Base-by-base conservation (phyloP, 305 asterid genomes). In the Nicotiana rustica region DNA sequence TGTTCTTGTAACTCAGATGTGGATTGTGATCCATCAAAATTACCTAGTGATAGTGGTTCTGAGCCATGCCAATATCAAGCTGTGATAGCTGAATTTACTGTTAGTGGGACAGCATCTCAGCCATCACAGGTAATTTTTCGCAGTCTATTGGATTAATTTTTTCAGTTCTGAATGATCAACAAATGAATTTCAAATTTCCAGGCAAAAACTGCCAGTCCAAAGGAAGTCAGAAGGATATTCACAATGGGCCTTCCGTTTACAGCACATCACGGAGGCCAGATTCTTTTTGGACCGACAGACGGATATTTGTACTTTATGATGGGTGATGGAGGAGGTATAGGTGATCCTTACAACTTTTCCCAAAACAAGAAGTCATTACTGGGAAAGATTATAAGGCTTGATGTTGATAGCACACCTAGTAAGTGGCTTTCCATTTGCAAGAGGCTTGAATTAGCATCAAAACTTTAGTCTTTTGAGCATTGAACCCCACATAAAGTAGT, bases 1-100 rank as follows among this genome's bases (percentile, higher is more conserved):
- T 96, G 99, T 83, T 91, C 99, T 1, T 96, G 99, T 80, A 96
- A 96, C 84, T 94, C 98, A n/a, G 96, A 94, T 57, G 93, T 91
- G 79, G 73, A 87, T 56, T 96, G 99, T 68, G 98, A 95, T 83
- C 97, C 99, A 13, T 90, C 98, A 4, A 87, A 89, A 62, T 66
- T 96, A 14, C 89, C 88, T 29, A 82, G 87, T 0, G 97, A 93
- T 52, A 84, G 87, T 56, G 95, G 95, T 15, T 94, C 96, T 5
- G 86, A 81, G 31, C 99, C 99, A 47, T 96, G 99, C 78, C 99
- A 92, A 71, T 94, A 83, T 84, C 97, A 92, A 65, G 88, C 91
- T 80, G 93, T 96, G 6, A 82, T 96, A 21, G 94, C 95, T 10
- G 98, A 96, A 93, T 96, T 77, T 82, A 91, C 97, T 0, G 93